Percentiles rank a stretch among this genome's conserved stretches.
Evolutionary conservation across 2,329 filamentous ascomycete genomes (phyloP).

Genomic region (Fusarium hostae): DNA sequence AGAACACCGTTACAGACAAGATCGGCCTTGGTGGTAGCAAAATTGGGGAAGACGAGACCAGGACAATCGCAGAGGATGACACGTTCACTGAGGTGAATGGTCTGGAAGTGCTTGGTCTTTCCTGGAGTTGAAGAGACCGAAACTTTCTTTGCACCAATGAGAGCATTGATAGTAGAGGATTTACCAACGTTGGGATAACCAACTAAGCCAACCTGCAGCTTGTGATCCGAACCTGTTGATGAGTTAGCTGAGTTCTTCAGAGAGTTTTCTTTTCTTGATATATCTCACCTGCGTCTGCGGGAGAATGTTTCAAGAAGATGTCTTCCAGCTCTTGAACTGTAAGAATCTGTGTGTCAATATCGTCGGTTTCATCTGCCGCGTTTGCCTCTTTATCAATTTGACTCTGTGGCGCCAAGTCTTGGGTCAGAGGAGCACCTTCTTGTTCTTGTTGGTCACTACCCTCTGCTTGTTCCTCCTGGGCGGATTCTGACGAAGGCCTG

Average conservation of each 20-base stretch:
- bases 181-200: conserved; percentile 99
- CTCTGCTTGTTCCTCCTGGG: conserved; percentile 44
- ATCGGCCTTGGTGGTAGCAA: conserved; percentile 95
- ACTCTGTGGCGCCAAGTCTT: conserved; percentile 48
- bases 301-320: conserved; percentile 81
- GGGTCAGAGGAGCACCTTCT: conserved; percentile 38
- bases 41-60: conserved; percentile 98
- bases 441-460: conserved; percentile 40
- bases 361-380: conserved; percentile 44
- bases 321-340: conserved; percentile 93
- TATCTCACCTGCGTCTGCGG: conserved; percentile 62
- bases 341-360: conserved; percentile 80
- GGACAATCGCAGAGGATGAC: conserved; percentile 97
- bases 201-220: conserved; percentile 91
- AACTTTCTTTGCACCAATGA: conserved; percentile 98
- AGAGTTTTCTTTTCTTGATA: background rate
- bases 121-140: conserved; percentile 97
- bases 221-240: conserved; percentile 62
- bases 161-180: conserved; percentile 97
- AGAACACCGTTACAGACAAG: conserved; percentile 94
- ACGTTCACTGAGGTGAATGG: conserved; percentile 89
- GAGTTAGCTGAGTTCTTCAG: conserved; percentile 15
- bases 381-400: conserved; percentile 33
- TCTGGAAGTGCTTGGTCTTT: conserved; percentile 99
- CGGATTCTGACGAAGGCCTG: conserved; percentile 37